Evolutionary conservation across 768 basidiomycete genomes (phyloP), one percentile per base, ranked within the genome.

Genomic region (Tulasnella sp.): DNA sequence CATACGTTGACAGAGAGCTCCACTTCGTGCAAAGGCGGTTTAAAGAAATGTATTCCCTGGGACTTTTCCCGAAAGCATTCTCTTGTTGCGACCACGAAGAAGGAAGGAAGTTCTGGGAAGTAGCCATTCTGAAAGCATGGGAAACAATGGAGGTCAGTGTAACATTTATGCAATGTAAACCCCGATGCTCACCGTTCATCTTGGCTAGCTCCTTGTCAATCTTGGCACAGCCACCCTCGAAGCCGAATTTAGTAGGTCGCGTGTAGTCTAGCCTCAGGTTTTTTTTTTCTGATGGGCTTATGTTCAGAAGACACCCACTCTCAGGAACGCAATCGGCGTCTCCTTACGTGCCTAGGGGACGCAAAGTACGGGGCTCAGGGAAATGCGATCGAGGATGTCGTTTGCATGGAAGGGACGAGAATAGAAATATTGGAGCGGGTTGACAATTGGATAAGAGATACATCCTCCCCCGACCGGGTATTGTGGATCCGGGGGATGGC

Each of bases 261-360:
- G n/a, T n/a, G n/a, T n/a, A n/a, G n/a, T n/a, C n/a, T n/a, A n/a
- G n/a, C n/a, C n/a, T n/a, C n/a, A n/a, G n/a, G n/a, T n/a, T n/a
- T n/a, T n/a, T n/a, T n/a, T n/a, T 1, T 94, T 96, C 85, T 51
- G 51, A 51, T 10, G n/a, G 2, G 0, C n/a, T 1, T 51, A 11
- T 10, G 23, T n/a, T 51, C 23, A 51, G 51, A 51, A 23, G 10
- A 51, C 51, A 20, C 0, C 10, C 23, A n/a, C 10, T 7, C n/a
- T 2, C 51, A 51, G 51, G 51, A 23, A n/a, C 4, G 23, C 5
- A 2, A n/a, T 0, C 86, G 84, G 99, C 98, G 2, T 96, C 99
- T 98, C 98, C 99, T 83, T 99, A 98, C 11, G 96, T 91, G 10
- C 98, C 98, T 80, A 98, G 96, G 89, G 98, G 95, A 2, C 96